These are phyloP conservation scores for Actinomortierella ambigua DNA, from an alignment of 371 early-diverging fungal genomes.

Conservation along the genomic window DNA sequence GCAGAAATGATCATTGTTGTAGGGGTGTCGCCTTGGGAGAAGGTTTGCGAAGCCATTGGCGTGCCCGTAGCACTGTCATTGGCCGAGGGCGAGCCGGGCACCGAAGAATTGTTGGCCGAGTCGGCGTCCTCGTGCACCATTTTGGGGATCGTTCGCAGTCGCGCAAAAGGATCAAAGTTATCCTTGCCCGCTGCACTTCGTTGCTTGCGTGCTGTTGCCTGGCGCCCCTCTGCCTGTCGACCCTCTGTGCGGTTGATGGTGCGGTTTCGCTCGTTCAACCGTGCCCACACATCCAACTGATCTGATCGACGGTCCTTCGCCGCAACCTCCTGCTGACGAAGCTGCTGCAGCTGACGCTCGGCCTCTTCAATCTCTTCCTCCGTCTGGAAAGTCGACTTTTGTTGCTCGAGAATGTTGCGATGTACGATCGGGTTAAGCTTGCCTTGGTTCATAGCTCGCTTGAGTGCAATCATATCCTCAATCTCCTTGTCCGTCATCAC, in stretches of 20 bases:
- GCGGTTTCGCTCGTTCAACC: conserved; percentile 53
- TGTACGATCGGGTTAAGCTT: conserved; percentile 47
- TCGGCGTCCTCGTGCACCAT: conserved; percentile 24
- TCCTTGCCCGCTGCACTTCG: conserved; percentile 11
- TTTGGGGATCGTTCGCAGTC: conserved; percentile 38
- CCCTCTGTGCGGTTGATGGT: conserved; percentile 26
- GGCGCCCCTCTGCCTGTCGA: conserved; percentile 32
- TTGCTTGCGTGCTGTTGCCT: conserved; percentile 17
- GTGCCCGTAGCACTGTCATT: conserved; percentile 14
- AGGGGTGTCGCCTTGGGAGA: conserved; percentile 1
- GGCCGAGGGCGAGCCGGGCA: conserved; percentile 6
- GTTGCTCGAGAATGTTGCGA: conserved; percentile 30
- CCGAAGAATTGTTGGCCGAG: conserved; percentile 10
- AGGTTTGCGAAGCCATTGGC: conserved; percentile 7
- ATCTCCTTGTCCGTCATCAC: conserved; percentile 70
- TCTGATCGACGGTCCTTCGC: conserved; percentile 30
- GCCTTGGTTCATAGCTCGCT: conserved; percentile 63
- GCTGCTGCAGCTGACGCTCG: conserved; percentile 27
- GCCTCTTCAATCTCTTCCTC: conserved; percentile 31
- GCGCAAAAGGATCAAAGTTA: conserved; percentile 42
- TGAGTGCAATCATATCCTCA: conserved; percentile 53
- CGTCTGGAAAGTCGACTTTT: conserved; percentile 21
- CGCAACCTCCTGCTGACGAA: conserved; percentile 41
- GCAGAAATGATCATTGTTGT: conserved; percentile 23
- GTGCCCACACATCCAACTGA: conserved; percentile 57